A percentile compares a stretch with the other conserved stretches of the same genome.
These are phyloP conservation scores for Lactarius quietus DNA, from an alignment of 768 basidiomycete species.

Conservation along the genomic window DNA sequence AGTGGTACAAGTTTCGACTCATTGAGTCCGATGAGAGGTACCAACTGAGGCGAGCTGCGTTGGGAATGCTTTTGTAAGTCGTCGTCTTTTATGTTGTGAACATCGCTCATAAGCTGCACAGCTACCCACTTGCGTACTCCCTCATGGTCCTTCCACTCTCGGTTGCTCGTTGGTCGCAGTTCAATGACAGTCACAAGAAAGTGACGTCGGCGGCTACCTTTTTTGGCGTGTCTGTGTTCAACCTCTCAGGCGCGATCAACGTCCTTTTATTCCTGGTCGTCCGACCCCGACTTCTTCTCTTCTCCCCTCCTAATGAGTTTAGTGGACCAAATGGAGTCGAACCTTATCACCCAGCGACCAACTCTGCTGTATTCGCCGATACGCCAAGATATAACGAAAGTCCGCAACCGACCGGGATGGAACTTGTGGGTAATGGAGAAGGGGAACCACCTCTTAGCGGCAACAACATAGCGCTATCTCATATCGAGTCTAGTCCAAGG, in stretches of 20 bases:
- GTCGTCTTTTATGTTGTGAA: not conserved
- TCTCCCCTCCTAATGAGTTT: slow-evolving; percentile 18
- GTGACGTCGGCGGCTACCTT: slow-evolving; percentile 36
- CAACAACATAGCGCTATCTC: not conserved
- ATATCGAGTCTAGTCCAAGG: not conserved
- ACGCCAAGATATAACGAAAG: too few species aligned
- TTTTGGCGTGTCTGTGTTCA: slow-evolving; percentile 33
- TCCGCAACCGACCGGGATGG: too few species aligned
- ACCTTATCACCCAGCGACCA: not conserved
- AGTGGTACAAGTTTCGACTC: too few species aligned
- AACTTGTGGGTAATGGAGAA: too few species aligned
- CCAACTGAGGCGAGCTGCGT: too few species aligned
- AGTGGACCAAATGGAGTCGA: not conserved
- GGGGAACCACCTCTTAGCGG: too few species aligned
- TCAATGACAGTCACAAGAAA: slow-evolving; percentile 14
- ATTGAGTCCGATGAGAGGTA: too few species aligned
- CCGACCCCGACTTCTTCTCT: slow-evolving; percentile 36
- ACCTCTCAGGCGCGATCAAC: too few species aligned
- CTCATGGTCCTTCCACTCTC: slow-evolving; percentile 37
- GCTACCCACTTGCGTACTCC: slow-evolving; percentile 33
- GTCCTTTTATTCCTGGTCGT: too few species aligned
- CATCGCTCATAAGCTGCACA: slow-evolving; percentile 16
- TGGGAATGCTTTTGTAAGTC: slow-evolving; percentile 33
- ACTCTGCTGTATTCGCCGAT: too few species aligned
- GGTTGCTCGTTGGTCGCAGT: slow-evolving; percentile 40